These are phyloP conservation scores for Fusarium sp. DNA, from an alignment of 2,329 filamentous ascomycete species.

Conservation along the genomic window DNA sequence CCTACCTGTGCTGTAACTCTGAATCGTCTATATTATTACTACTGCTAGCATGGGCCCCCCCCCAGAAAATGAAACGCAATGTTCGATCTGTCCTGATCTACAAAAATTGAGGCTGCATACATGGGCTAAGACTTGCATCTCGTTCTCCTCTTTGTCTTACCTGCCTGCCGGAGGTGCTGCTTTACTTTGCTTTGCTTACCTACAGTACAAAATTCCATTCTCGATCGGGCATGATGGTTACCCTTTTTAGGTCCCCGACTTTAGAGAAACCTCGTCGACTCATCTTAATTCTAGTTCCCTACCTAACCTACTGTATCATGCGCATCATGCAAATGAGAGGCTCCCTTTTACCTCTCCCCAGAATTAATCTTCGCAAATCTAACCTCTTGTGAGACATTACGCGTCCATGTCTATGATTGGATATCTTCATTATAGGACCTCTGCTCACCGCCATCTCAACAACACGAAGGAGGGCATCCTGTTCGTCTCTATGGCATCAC, in stretches of 20 bases:
- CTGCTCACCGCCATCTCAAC: slow-evolving; percentile 40
- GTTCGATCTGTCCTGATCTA: slow-evolving; percentile 34
- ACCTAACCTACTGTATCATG: slow-evolving; percentile 8
- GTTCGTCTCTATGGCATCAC: slow-evolving; percentile 25
- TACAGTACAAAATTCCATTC: background rate
- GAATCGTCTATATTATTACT: slow-evolving; percentile 5
- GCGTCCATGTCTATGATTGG: slow-evolving; percentile 7
- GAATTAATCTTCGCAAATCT: slow-evolving; percentile 13
- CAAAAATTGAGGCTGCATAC: slow-evolving; percentile 29
- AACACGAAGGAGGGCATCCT: slow-evolving; percentile 33
- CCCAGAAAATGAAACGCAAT: slow-evolving; percentile 6
- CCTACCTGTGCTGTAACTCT: background rate
- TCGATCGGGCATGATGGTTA: slow-evolving; percentile 3
- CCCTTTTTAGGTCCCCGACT: slow-evolving; percentile 7
- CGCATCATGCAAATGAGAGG: slow-evolving; percentile 24
- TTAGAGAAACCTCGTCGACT: background rate
- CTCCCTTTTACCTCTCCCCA: background rate
- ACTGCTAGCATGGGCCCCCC: slow-evolving; percentile 25
- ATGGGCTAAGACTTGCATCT: slow-evolving; percentile 26
- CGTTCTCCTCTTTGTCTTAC: background rate
- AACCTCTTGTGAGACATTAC: slow-evolving; percentile 33
- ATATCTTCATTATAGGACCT: background rate
- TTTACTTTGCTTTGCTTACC: background rate
- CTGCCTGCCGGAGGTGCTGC: slow-evolving; percentile 14
- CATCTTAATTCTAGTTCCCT: slow-evolving; percentile 2